A percentile compares a stretch with the other conserved stretches of the same genome.
Evolutionary conservation across 2,329 filamentous ascomycete species (phyloP).

Genomic region (Torrubiella hemipterigena): DNA sequence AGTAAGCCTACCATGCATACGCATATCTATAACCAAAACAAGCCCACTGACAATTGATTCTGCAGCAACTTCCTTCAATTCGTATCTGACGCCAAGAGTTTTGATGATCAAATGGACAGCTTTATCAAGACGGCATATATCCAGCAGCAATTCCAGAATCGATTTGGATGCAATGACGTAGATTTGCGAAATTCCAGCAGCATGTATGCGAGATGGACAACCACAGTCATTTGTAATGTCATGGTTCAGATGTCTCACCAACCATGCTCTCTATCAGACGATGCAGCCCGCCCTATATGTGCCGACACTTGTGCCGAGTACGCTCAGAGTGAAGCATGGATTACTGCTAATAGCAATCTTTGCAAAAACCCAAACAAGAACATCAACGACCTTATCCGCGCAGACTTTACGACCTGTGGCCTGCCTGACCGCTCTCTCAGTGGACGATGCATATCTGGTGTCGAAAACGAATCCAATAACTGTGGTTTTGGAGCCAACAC

Average conservation of each 20-base stretch:
- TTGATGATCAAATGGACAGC: conserved; percentile 60
- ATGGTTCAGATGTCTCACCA: conserved; percentile 80
- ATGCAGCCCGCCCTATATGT: conserved; percentile 64
- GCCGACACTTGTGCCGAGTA: conserved; percentile 80
- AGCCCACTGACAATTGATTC: conserved; percentile 8
- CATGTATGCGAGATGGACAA: conserved; percentile 88
- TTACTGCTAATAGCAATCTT: conserved; percentile 60
- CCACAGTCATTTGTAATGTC: conserved; percentile 82
- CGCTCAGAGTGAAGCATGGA: conserved; percentile 78
- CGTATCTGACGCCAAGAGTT: conserved; percentile 64
- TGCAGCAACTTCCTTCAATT: conserved; percentile 71
- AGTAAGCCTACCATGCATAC: conserved; percentile 54
- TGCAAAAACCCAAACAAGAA: conserved; percentile 56
- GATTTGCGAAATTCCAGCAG: conserved; percentile 67
- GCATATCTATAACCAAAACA: background rate
- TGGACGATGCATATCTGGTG: conserved; percentile 61
- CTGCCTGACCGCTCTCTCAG: conserved; percentile 71
- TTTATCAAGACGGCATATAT: conserved; percentile 71
- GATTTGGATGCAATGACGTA: conserved; percentile 70
- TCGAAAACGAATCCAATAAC: conserved; percentile 70
- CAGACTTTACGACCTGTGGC: conserved; percentile 85
- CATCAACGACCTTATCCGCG: conserved; percentile 66
- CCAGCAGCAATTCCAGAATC: conserved; percentile 62
- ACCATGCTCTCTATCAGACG: conserved; percentile 53
- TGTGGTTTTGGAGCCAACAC: conserved; percentile 70